Evolutionary conservation across 768 basidiomycete species (phyloP), one percentile per base, ranked within the genome.

Genomic region (Suillus plorans): DNA sequence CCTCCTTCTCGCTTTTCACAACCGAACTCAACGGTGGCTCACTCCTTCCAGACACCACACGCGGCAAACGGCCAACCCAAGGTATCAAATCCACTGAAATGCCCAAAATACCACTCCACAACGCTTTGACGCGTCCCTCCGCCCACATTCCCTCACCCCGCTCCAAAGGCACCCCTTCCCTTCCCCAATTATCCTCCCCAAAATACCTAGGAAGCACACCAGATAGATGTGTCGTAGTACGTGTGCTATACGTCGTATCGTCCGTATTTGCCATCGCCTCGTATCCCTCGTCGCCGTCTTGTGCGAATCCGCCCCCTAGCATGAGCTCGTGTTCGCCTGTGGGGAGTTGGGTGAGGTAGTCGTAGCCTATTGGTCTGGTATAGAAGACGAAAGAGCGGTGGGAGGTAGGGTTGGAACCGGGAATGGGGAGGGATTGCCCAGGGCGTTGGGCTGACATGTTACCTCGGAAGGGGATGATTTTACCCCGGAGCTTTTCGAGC

Each of bases 31-130:
- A 59, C 5, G 77, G 75, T 41, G 65, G 63, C 1, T 66, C 57
- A 0, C 60, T 50, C n/a, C 87, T 79, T 8, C 82, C 81, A 4
- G 88, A 76, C 18, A 88, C 70, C 36, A 71, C 74, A 22, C 69
- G 69, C 0, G 89, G 84, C 60, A 91, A 71, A 25, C 87, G 80
- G 37, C 90, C 90, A n/a, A 91, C 87, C 90, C 90, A 91, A 1
- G 90, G 90, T 71, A 78, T 72, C 39, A 78, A 66, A 70, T 91
- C 90, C 9, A 80, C 81, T 0, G 90, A 91, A 5, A 88, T 68
- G 2, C 85, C 89, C 18, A 92, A 68, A 28, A 91, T 81, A 2
- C 90, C 90, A 45, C 84, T 84, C 89, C 90, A 91, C 3, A 75
- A 66, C 13, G 82, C 80, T 73, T 84, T 86, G 42, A 87, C 78